Evolutionary conservation across 345 rosid species (phyloP).

Genomic region (Citrus sinensis): DNA sequence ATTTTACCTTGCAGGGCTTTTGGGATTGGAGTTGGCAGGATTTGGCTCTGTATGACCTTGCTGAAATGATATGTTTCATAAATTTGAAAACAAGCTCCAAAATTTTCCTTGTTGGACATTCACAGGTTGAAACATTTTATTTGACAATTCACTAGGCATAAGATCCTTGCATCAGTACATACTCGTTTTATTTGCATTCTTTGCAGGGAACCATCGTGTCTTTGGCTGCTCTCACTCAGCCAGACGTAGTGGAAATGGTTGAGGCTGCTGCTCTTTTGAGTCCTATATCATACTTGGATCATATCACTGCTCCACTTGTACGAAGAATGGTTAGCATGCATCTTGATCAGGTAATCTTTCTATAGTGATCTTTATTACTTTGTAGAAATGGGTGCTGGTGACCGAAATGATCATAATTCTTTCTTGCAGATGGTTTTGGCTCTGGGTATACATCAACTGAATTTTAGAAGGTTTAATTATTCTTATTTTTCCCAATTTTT

Average conservation of each 20-base stretch:
- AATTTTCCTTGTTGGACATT: slow-evolving; percentile 83
- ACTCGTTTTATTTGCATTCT: slow-evolving; percentile 11
- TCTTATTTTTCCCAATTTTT: not conserved
- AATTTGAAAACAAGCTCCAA: slow-evolving; percentile 55
- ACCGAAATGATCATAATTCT: slow-evolving; percentile 17
- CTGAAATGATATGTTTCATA: slow-evolving; percentile 60
- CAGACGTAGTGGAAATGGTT: slow-evolving; percentile 65
- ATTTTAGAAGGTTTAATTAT: slow-evolving; percentile 70
- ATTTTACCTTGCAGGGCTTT: slow-evolving; percentile 55
- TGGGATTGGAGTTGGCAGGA: slow-evolving; percentile 99
- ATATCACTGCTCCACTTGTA: slow-evolving; percentile 76
- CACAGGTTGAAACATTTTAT: slow-evolving; percentile 56
- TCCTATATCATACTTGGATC: slow-evolving; percentile 88
- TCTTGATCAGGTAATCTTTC: slow-evolving; percentile 73
- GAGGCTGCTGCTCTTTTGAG: slow-evolving; percentile 91
- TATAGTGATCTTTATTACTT: slow-evolving; percentile 10
- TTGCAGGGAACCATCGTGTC: slow-evolving; percentile 87
- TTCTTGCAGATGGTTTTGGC: slow-evolving; percentile 61
- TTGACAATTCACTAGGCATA: not conserved
- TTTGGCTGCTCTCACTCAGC: slow-evolving; percentile 82
- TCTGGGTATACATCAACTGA: slow-evolving; percentile 80
- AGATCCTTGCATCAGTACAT: not conserved
- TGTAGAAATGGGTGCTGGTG: slow-evolving; percentile 15
- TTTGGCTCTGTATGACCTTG: slow-evolving; percentile 70
- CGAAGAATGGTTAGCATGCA: slow-evolving; percentile 80